phyloP scores from a whole-genome alignment of 2,329 filamentous ascomycete genomes.

The Didymella arachidicola region DNA sequence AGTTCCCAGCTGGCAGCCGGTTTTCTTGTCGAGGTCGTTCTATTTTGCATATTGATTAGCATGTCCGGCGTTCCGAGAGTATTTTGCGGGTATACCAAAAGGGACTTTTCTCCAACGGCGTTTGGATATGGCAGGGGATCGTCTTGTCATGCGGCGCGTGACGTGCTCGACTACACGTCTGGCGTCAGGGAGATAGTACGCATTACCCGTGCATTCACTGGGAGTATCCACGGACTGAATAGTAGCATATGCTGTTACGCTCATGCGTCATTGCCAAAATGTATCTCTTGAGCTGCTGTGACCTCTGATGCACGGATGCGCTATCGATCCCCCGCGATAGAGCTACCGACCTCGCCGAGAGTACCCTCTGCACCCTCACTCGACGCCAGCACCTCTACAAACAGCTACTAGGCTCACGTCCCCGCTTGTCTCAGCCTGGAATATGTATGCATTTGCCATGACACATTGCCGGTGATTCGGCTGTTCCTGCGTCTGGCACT shows the following conservation, averaged over 20 bases:
- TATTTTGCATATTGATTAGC: slow-evolving; percentile 27
- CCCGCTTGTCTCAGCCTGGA: slow-evolving; percentile 21
- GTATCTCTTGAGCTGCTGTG: not conserved
- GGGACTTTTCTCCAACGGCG: slow-evolving; percentile 25
- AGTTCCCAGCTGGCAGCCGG: slow-evolving; percentile 18
- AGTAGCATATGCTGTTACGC: slow-evolving; percentile 9
- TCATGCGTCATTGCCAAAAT: not conserved
- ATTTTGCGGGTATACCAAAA: slow-evolving; percentile 30
- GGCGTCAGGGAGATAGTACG: slow-evolving; percentile 8
- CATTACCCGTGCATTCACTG: not conserved
- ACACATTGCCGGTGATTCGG: slow-evolving; percentile 43
- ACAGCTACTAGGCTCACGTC: slow-evolving; percentile 15
- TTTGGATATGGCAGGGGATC: slow-evolving; percentile 26
- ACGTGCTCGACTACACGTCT: slow-evolving; percentile 14
- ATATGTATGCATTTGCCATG: slow-evolving; percentile 42
- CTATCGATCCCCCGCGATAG: slow-evolving; percentile 29
- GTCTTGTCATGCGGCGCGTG: slow-evolving; percentile 16
- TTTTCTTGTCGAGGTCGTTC: slow-evolving; percentile 14
- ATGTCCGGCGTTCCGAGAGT: slow-evolving; percentile 38
- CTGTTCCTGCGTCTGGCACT: slow-evolving; percentile 25
- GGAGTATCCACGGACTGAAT: slow-evolving; percentile 20
- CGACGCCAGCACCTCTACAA: slow-evolving; percentile 10
- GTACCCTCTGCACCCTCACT: slow-evolving; percentile 14
- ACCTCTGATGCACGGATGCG: slow-evolving; percentile 17
- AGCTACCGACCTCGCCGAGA: slow-evolving; percentile 16